Evolutionary conservation across 2,329 filamentous ascomycete species (phyloP).

Genomic region (Chalaropsis thielavioides): DNA sequence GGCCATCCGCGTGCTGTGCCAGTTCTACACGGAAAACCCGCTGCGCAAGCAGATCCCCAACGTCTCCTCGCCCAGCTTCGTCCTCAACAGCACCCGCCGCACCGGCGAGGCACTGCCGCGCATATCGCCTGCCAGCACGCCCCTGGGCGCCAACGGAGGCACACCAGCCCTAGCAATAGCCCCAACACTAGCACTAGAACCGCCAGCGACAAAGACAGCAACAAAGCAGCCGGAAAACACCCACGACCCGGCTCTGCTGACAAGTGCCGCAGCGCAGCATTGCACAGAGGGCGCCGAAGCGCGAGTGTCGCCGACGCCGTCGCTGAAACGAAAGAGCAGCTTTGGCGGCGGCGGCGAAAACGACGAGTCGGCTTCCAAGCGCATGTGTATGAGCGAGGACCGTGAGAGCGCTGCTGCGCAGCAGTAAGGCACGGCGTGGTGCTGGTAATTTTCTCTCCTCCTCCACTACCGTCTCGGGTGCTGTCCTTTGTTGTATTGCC

Average conservation of each 20-base stretch:
- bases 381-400: constrained; percentile 2
- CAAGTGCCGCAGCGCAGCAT: too few relatives aligned
- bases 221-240: neutral
- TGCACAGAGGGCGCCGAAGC: constrained; percentile 12
- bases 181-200: neutral
- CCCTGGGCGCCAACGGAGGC: constrained; percentile 2
- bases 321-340: constrained; percentile 13
- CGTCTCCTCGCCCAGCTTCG: constrained; percentile 38
- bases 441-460: neutral
- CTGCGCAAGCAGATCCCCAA: constrained; percentile 41
- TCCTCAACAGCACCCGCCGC: constrained; percentile 41
- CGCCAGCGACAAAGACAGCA: neutral
- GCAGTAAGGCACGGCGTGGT: neutral
- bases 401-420: neutral
- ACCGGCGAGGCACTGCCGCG: constrained; percentile 5
- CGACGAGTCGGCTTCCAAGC: constrained; percentile 6
- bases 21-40: constrained; percentile 51
- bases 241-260: neutral
- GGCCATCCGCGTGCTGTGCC: constrained; percentile 63
- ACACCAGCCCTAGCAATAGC: neutral
- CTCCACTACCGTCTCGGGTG: too few relatives aligned
- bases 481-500: too few relatives aligned
- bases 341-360: neutral
- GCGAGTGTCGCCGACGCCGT: constrained; percentile 2
- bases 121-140: constrained; percentile 27